Base-by-base conservation (phyloP, 257 asterid genomes). In the Solanum corneliomulleri region DNA sequence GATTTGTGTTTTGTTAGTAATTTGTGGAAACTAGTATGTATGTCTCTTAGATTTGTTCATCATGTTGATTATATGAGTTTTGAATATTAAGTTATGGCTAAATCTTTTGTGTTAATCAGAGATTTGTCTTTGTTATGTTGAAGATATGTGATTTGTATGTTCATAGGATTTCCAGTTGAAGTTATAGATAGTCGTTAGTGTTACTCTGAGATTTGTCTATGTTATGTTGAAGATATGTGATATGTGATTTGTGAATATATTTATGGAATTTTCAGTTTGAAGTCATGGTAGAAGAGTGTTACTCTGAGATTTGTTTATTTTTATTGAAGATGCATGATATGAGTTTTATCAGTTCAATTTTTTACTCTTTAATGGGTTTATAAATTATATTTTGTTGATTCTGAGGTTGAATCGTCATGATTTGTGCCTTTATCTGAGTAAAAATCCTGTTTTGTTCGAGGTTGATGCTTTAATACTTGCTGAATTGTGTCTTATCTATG, bases 271-370 rank as follows among this genome's bases (percentile, higher is more conserved):
- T 58, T 58, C 3, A 58, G 27, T 21, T 58, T 58, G 8, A 20
- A 58, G 25, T 58, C 0, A 0, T 0, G 66, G 4, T 11, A 20
- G 10, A 21, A n/a, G 7, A 62, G 31, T 4, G 31, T 62, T 9
- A 21, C 68, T 21, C 27, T 21, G 27, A 58, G 3, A 21, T 9
- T 23, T 9, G 27, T 9, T n/a, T 21, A 3, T 23, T n/a, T 66
- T 25, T 66, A 11, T 27, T 27, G 37, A 27, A 11, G 5, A 25
- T 12, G 16, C 6, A 13, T 66, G 37, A 27, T 66, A 4, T 66
- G 37, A 66, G 27, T 6, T 6, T 14, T 70, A 5, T 18, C 4
- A 2, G 78, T 16, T 71, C 3, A 33, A 33, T 33, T 33, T 4
- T 33, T 29, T 27, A 13, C 37, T 27, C 37, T 4, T 68, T 27